Percentiles rank a stretch among this genome's conserved stretches.
phyloP scores from a whole-genome alignment of 331 rosid species.

The Malus hybrid region DNA sequence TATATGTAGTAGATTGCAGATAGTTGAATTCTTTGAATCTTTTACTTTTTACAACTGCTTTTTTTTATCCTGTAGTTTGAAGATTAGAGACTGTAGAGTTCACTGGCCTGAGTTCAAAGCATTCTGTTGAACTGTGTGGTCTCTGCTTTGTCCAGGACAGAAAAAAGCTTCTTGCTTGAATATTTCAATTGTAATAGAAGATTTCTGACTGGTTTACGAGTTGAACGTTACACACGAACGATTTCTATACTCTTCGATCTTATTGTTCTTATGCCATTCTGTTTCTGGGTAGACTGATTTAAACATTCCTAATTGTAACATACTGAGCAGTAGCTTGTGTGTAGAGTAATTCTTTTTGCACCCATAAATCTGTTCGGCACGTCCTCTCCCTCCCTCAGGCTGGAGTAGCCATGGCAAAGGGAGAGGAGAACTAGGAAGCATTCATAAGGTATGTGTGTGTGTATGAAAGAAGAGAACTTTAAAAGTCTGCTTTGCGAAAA shows the following conservation, averaged over 20 bases:
- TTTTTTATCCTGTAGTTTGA: neutral
- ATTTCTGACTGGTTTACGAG: neutral
- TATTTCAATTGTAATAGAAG: conserved; percentile 4
- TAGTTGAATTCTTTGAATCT: conserved; percentile 25
- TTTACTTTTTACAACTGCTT: neutral
- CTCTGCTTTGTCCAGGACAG: conserved; percentile 10
- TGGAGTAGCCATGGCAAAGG: neutral
- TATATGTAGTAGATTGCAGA: conserved; percentile 2
- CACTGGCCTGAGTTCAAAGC: conserved; percentile 44
- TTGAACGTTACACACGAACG: neutral
- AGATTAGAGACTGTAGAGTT: conserved; percentile 15
- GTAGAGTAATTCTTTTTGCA: neutral
- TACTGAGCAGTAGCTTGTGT: neutral
- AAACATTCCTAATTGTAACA: neutral
- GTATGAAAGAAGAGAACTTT: neutral
- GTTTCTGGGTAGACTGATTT: neutral
- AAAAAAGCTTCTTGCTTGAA: conserved; percentile 7
- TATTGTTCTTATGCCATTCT: neutral
- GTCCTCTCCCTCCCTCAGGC: neutral
- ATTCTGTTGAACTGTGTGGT: conserved; percentile 38
- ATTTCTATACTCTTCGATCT: neutral
- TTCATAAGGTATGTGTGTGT: neutral
- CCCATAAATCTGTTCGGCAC: neutral
- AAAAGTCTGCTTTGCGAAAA: neutral
- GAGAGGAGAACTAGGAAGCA: neutral